Evolutionary conservation across 257 asterid genomes (phyloP), one percentile per base, ranked within the genome.

Genomic region (Ligustrum vulgare): DNA sequence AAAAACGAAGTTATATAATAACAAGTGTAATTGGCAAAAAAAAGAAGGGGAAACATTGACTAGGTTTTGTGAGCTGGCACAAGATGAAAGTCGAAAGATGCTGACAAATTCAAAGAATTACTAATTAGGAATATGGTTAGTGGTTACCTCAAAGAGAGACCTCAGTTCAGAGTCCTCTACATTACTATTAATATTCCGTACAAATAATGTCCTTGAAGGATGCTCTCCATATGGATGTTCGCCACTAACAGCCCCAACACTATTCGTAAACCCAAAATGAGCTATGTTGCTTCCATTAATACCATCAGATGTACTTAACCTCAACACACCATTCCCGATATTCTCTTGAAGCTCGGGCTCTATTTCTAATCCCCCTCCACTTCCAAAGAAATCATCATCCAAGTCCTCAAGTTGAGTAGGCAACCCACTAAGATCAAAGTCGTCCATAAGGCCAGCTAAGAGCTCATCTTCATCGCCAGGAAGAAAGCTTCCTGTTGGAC

Each of bases 161-260:
- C 13, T 87, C 80, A 94, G 87, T 81, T 94, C 99, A 66, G 98
- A 84, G 79, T 94, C 98, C 85, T 94, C 99, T 5, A 92, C 99
- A 20, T 89, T 94, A 72, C 99, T 94, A 83, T 94, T 94, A 72
- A 94, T 94, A 75, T 94, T 94, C 67, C 99, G 90, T 45, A 94
- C 98, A 80, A 94, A 94, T 72, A 94, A 77, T 5, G 99, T 94
- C 85, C 99, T 89, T 5, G 99, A 94, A 78, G 99, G 99, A 85
- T 92, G 99, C 85, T 94, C 99, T 28, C 98, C 99, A 35, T 85
- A 91, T 3, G 99, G 99, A 80, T 94, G 99, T 77, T 92, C 99
- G 18, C 99, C 95, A 15, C 84, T 84, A 80, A 91, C 89, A 31
- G 83, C 73, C 72, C 87, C 96, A 67, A 62, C 86, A 32, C 96